phyloP scores from a whole-genome alignment of 23 red algal species.

The Gracilaria gracilis region DNA sequence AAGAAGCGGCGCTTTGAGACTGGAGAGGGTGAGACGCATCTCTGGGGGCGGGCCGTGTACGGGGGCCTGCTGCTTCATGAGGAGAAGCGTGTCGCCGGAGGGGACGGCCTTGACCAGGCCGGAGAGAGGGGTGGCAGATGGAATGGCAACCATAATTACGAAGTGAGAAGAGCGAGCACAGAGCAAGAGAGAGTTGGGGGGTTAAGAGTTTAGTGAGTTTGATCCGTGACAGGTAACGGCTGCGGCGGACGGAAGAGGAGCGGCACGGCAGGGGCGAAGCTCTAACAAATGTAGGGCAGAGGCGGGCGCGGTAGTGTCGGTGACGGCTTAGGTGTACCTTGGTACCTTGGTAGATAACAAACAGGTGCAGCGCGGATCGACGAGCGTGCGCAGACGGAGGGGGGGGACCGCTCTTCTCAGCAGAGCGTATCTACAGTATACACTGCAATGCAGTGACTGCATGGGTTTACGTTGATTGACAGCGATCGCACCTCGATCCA shows the following conservation, averaged over 20 bases:
- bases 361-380: too few species aligned
- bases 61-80: slow-evolving; percentile 67
- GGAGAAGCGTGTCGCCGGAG: slow-evolving; percentile 83
- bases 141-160: slow-evolving; percentile 55
- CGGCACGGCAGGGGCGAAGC: background rate
- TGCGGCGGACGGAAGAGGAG: background rate
- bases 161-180: background rate
- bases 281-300: too few species aligned
- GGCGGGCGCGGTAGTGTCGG: too few species aligned
- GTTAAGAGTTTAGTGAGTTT: background rate
- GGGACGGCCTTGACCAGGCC: slow-evolving; percentile 83
- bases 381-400: too few species aligned
- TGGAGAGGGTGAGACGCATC: slow-evolving; percentile 79
- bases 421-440: too few species aligned
- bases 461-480: slow-evolving; percentile 8
- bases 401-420: too few species aligned
- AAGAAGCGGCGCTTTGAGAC: slow-evolving; percentile 71
- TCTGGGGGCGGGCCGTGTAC: slow-evolving; percentile 83
- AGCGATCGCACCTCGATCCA: background rate
- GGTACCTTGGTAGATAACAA: too few species aligned
- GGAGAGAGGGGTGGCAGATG: slow-evolving; percentile 52
- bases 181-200: background rate
- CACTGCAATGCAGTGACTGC: too few species aligned
- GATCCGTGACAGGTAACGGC: background rate
- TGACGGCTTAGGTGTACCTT: too few species aligned